Percentiles rank a stretch among this genome's conserved stretches.
Conservation (phyloP, 1,139 yeast genomes). For the Zygoascus sp. region DNA sequence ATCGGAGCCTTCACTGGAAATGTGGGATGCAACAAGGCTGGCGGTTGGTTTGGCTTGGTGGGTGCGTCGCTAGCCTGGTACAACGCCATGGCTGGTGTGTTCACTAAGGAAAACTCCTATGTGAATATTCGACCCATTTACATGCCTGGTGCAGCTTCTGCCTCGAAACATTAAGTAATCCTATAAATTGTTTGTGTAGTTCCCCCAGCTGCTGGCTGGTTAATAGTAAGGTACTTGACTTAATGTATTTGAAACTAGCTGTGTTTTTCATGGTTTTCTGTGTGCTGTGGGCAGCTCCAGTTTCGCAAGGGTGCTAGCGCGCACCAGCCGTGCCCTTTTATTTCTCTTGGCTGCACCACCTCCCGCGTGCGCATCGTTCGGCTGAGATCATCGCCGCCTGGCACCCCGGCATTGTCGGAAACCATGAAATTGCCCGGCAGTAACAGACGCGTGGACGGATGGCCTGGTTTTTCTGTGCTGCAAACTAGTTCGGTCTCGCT, state of each 20-base stretch:
- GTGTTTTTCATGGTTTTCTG: not conserved
- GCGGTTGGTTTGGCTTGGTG: conserved; percentile 72
- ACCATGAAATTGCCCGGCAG: no score
- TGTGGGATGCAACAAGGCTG: conserved; percentile 53
- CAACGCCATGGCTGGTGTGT: conserved; percentile 85
- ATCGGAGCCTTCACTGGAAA: conserved; percentile 51
- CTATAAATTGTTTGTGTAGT: not conserved
- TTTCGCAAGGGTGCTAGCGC: no score
- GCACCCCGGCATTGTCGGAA: no score
- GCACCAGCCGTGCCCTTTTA: no score
- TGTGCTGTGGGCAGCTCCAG: not conserved
- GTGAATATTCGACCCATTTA: conserved; percentile 47
- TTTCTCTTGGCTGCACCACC: no score
- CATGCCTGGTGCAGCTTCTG: conserved; percentile 33
- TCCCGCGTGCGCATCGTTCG: no score
- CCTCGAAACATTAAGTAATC: not conserved
- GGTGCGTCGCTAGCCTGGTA: conserved; percentile 83
- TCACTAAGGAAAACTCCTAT: conserved; percentile 66
- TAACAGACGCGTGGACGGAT: no score
- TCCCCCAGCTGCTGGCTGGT: not conserved
- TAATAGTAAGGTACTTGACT: not conserved
- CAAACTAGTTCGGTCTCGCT: no score
- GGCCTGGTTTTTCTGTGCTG: no score
- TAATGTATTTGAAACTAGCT: not conserved
- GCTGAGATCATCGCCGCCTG: no score